phyloP scores from a whole-genome alignment of 345 rosid genomes.

The Citrus australasica region DNA sequence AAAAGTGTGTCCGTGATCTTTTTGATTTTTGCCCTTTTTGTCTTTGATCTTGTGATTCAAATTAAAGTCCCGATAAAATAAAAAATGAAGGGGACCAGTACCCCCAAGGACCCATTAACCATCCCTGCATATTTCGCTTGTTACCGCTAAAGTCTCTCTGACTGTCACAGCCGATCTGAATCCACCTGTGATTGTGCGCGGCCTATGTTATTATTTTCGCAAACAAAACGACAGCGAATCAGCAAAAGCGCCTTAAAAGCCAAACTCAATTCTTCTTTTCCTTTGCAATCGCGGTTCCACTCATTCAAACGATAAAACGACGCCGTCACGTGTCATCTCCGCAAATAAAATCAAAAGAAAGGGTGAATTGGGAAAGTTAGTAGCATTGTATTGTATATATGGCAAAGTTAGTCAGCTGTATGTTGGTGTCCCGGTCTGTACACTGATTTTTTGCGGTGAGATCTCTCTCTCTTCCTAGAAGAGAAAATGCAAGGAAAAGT shows the following conservation, averaged over 20 bases:
- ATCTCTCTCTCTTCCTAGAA: too few species aligned
- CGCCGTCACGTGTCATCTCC: background rate
- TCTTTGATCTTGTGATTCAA: slow-evolving; percentile 5
- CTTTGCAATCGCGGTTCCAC: slow-evolving; percentile 1
- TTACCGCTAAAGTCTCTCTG: background rate
- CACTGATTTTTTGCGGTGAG: background rate
- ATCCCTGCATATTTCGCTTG: too few species aligned
- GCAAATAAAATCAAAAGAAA: background rate
- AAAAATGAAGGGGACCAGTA: background rate
- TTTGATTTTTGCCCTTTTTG: background rate
- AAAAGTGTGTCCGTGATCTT: background rate
- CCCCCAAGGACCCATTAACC: background rate
- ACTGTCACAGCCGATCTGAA: background rate
- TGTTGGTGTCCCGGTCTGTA: background rate
- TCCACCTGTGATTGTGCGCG: slow-evolving; percentile 15
- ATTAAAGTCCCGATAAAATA: background rate
- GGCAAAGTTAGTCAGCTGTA: background rate
- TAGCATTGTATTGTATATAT: background rate
- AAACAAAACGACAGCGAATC: background rate
- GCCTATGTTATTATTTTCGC: background rate
- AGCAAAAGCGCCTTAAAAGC: background rate
- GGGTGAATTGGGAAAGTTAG: background rate
- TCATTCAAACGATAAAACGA: background rate
- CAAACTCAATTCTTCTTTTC: background rate
- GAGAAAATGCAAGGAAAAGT: too few species aligned